Evolutionary conservation across 495 filamentous ascomycete genomes (phyloP).

Genomic region (Rhypophila decipiens): DNA sequence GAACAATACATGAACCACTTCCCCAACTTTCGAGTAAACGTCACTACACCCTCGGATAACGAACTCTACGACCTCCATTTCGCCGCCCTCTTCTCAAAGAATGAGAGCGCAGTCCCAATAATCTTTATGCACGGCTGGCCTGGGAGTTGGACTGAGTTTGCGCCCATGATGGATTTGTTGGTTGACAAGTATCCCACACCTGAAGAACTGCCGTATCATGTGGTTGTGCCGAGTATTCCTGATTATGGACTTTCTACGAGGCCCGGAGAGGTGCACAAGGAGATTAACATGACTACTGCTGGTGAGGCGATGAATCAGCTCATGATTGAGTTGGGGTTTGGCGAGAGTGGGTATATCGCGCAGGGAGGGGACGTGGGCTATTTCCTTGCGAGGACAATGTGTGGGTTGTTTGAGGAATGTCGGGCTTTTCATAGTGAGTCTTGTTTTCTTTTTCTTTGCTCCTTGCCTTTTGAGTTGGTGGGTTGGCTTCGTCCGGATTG

Average conservation of each 20-base stretch:
- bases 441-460: not conserved
- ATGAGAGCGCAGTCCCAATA: conserved; percentile 54
- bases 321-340: conserved; percentile 53
- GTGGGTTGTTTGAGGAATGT: conserved; percentile 4
- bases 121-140: conserved; percentile 42
- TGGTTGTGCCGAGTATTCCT: conserved; percentile 59
- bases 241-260: conserved; percentile 55
- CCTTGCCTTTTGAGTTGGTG: not conserved
- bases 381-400: conserved; percentile 2
- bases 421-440: conserved; percentile 3
- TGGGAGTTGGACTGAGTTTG: conserved; percentile 56
- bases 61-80: conserved; percentile 52
- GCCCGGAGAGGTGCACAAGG: conserved; percentile 41
- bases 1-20: conserved; percentile 57
- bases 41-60: conserved; percentile 41
- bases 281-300: conserved; percentile 39
- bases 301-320: conserved; percentile 48
- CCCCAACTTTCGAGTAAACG: conserved; percentile 51
- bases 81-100: conserved; percentile 53
- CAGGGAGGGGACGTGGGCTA: conserved; percentile 60
- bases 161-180: conserved; percentile 34
- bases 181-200: conserved; percentile 46
- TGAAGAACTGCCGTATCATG: conserved; percentile 51
- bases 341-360: conserved; percentile 42
- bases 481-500: not conserved